Conservation (phyloP, 345 rosid species). For the Lepidium sativum region DNA sequence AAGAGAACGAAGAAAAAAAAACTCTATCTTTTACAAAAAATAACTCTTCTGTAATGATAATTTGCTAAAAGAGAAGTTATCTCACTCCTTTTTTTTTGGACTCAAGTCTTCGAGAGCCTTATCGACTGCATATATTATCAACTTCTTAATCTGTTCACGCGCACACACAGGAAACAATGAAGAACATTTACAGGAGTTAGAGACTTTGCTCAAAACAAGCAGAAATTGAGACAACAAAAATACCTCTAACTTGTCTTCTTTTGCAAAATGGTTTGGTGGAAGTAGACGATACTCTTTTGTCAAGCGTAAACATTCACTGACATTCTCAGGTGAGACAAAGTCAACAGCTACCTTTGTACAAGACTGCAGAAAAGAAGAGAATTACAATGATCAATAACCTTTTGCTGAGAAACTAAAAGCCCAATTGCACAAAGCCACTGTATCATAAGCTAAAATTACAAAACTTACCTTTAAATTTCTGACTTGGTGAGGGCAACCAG, state of each 20-base stretch:
- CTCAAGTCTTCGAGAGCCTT: not conserved
- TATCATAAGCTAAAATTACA: not conserved
- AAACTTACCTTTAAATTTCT: slow-evolving; percentile 22
- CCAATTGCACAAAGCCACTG: not conserved
- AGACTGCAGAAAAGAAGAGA: slow-evolving; percentile 30
- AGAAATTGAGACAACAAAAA: not conserved
- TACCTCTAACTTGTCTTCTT: slow-evolving; percentile 63
- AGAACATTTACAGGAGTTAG: not conserved
- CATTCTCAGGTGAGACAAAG: slow-evolving; percentile 57
- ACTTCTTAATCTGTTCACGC: slow-evolving; percentile 21
- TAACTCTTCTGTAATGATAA: not conserved
- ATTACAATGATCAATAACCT: too few species aligned
- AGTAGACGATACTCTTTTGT: slow-evolving; percentile 53
- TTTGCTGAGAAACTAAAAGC: not conserved
- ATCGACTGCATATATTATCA: too few species aligned
- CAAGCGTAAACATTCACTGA: slow-evolving; percentile 43
- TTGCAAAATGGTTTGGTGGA: slow-evolving; percentile 42
- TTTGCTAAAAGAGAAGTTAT: not conserved
- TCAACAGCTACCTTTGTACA: slow-evolving; percentile 61
- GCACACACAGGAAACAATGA: not conserved
- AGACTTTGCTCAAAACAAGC: not conserved
- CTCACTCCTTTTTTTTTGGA: slow-evolving; percentile 4
- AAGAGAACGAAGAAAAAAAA: not conserved
- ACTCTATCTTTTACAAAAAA: not conserved
- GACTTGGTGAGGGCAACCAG: slow-evolving; percentile 34